Conservation (phyloP, 352 stramenopile genomes). For the Plasmopara halstedii region DNA sequence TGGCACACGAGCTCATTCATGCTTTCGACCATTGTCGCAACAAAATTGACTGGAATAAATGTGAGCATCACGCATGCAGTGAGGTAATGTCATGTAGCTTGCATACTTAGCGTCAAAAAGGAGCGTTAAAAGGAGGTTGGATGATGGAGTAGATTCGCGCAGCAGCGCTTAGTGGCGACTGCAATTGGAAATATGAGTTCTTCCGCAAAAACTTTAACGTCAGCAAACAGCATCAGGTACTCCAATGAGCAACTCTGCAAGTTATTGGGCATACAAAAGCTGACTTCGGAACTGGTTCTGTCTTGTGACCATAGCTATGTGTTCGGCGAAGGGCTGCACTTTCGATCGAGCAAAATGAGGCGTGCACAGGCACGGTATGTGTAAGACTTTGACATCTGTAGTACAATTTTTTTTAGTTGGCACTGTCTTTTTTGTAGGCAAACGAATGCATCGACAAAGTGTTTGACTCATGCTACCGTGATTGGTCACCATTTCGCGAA, state of each 20-base stretch:
- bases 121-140: background rate
- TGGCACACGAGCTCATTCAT: slow-evolving; percentile 91
- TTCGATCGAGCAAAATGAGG: slow-evolving; percentile 64
- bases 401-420: background rate
- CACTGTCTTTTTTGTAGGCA: slow-evolving; percentile 29
- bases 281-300: slow-evolving; percentile 1
- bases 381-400: background rate
- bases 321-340: slow-evolving; percentile 84
- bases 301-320: slow-evolving; percentile 47
- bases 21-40: slow-evolving; percentile 90
- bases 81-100: slow-evolving; percentile 40
- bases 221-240: slow-evolving; percentile 82
- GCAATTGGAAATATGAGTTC: slow-evolving; percentile 89
- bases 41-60: slow-evolving; percentile 91
- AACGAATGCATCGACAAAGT: slow-evolving; percentile 82
- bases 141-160: slow-evolving; percentile 39
- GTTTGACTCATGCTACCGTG: slow-evolving; percentile 80
- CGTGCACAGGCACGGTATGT: slow-evolving; percentile 68
- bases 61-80: slow-evolving; percentile 88
- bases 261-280: background rate
- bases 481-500: slow-evolving; percentile 74
- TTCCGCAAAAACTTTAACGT: slow-evolving; percentile 89
- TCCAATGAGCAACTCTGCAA: background rate
- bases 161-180: slow-evolving; percentile 81
- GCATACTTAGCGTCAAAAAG: background rate